These are phyloP conservation scores for Phytopythium chamaehyphon DNA, from an alignment of 352 stramenopile species.

Conservation along the genomic window DNA sequence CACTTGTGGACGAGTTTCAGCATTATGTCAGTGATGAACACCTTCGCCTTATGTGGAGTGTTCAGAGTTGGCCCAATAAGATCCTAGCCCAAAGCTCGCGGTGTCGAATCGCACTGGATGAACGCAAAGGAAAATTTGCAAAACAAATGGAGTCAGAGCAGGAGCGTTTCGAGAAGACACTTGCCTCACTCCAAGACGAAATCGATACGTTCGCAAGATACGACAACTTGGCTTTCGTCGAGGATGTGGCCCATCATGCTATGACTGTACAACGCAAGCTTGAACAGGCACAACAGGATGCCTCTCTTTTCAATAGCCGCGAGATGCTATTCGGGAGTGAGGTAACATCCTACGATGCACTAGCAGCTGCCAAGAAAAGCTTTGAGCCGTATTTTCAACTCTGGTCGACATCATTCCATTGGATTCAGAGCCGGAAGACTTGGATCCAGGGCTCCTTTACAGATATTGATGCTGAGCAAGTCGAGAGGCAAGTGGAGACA, in stretches of 20 bases:
- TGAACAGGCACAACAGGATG: slow-evolving; percentile 87
- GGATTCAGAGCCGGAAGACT: slow-evolving; percentile 88
- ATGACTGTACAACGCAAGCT: slow-evolving; percentile 86
- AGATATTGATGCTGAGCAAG: slow-evolving; percentile 89
- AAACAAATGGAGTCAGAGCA: slow-evolving; percentile 95
- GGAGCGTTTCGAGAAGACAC: slow-evolving; percentile 87
- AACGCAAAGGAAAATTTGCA: slow-evolving; percentile 85
- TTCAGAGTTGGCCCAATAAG: slow-evolving; percentile 89
- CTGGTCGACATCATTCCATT: slow-evolving; percentile 89
- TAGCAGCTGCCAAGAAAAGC: slow-evolving; percentile 86
- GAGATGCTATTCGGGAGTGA: slow-evolving; percentile 89
- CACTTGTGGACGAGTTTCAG: slow-evolving; percentile 77
- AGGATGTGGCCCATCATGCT: slow-evolving; percentile 85
- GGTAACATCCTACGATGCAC: slow-evolving; percentile 85
- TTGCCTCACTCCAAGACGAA: slow-evolving; percentile 79
- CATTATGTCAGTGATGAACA: slow-evolving; percentile 85
- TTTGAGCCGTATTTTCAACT: slow-evolving; percentile 95
- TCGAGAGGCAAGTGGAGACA: slow-evolving; percentile 88
- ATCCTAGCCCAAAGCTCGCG: slow-evolving; percentile 76
- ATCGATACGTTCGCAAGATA: slow-evolving; percentile 88
- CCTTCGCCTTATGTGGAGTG: slow-evolving; percentile 85
- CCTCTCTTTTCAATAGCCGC: slow-evolving; percentile 90
- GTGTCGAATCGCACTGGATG: slow-evolving; percentile 72
- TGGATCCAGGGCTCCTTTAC: slow-evolving; percentile 92
- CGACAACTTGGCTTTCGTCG: slow-evolving; percentile 85